Base-by-base conservation (phyloP, 768 basidiomycete genomes). In the Trametes punicea region DNA sequence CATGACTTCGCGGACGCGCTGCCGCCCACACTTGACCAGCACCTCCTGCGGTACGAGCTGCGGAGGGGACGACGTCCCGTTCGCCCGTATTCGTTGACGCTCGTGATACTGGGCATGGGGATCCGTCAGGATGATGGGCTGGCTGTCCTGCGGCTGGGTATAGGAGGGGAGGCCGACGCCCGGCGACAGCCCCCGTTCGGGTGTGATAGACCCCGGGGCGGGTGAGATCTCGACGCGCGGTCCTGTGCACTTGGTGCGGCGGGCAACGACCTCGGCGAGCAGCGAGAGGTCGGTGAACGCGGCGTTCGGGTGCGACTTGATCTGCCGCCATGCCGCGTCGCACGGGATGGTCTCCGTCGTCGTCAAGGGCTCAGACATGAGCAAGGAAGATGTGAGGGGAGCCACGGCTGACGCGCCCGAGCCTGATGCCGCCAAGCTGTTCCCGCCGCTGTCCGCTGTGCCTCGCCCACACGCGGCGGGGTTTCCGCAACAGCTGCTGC, bases 221-320 rank as follows among this genome's bases (percentile, higher is more conserved):
- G 80, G 81, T 9, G 82, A 81, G 51, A 87, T 74, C 40, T 82
- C 75, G 34, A 90, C 77, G 34, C 77, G 77, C 15, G 90, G 86
- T 16, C 89, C 89, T 1, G 77, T 80, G 66, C 90, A 93, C 67
- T 81, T 85, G 39, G 90, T 85, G 48, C 87, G 79, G 51, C 90
- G 88, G 7, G 90, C 85, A 38, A 95, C 92, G 38, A 96, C 93
- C 48, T 92, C 91, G 2, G 93, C 93, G 40, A 96, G 80, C 50
- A 96, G 77, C 2, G 83, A 73, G 49, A 96, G 75, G 71, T 95
- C 90, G 13, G 90, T 82, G 67, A 93, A 93, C 27, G 85, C 81
- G 50, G 90, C 85, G 62, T 93, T 94, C 2, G 93, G 93, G 70
- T 96, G 93, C 10, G 84, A 82, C 71, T 93, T 93, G 59, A 95